phyloP scores from a whole-genome alignment of 257 asterid species.

The Solanum lycopersicoides region DNA sequence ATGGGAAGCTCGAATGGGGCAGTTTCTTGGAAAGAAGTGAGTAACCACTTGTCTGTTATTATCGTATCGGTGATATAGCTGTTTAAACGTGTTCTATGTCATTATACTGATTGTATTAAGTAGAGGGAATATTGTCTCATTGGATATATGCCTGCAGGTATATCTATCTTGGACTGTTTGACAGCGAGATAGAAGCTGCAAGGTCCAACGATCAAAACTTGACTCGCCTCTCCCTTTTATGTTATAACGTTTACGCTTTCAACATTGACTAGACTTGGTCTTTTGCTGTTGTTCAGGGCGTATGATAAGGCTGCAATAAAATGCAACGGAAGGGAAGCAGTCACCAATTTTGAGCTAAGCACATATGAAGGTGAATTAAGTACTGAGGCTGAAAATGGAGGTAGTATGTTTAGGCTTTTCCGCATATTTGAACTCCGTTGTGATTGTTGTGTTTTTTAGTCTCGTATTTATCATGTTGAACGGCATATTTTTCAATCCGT shows the following conservation, averaged over 20 bases:
- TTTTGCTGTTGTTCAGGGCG: constrained; percentile 45
- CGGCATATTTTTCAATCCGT: neutral
- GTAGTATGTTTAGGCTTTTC: constrained; percentile 14
- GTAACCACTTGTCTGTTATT: constrained; percentile 1
- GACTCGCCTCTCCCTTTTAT: neutral
- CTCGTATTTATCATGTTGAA: neutral
- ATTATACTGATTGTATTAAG: neutral
- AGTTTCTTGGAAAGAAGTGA: constrained; percentile 96
- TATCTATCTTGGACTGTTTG: too few species aligned
- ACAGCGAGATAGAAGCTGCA: too few species aligned
- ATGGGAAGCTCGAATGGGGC: constrained; percentile 99
- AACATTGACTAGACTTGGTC: neutral
- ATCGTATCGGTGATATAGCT: neutral
- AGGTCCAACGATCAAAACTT: neutral
- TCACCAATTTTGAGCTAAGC: constrained; percentile 78
- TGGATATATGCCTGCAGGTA: neutral
- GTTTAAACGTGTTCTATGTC: neutral
- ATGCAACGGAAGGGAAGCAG: constrained; percentile 86
- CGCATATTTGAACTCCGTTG: neutral
- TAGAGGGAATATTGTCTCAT: neutral
- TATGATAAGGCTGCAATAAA: constrained; percentile 91
- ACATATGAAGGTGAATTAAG: constrained; percentile 48
- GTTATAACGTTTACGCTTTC: neutral
- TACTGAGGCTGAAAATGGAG: constrained; percentile 37
- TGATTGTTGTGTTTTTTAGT: neutral